Evolutionary conservation across 306 rosid species (phyloP).

Genomic region (Prunus mira): DNA sequence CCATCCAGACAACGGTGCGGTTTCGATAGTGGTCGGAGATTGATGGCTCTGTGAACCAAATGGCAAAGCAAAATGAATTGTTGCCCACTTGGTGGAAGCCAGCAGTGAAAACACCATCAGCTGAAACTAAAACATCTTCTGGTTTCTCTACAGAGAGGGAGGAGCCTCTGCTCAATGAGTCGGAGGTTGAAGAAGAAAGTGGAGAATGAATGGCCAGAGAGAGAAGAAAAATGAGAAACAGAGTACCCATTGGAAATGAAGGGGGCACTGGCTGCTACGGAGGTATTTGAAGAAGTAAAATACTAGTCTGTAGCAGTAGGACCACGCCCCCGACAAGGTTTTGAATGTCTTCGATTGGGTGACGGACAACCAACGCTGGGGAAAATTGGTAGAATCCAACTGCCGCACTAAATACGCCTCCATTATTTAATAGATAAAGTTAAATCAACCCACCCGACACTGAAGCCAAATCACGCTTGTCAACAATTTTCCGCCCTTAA

Average conservation of each 20-base stretch:
- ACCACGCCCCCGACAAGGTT: background rate
- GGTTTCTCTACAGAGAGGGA: slow-evolving; percentile 37
- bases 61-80: slow-evolving; percentile 57
- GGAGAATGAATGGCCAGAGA: slow-evolving; percentile 6
- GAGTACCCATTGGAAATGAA: slow-evolving; percentile 16
- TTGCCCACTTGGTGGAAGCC: slow-evolving; percentile 43
- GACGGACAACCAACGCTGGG: background rate
- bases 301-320: background rate
- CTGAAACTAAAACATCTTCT: slow-evolving; percentile 30
- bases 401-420: background rate
- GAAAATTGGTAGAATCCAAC: background rate
- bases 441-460: background rate
- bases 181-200: slow-evolving; percentile 21
- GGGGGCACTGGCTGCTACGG: background rate
- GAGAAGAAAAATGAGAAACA: slow-evolving; percentile 17
- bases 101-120: slow-evolving; percentile 37
- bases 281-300: background rate
- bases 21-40: background rate
- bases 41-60: slow-evolving; percentile 41
- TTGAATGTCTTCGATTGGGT: background rate
- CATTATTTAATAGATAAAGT: background rate
- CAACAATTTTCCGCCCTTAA: background rate
- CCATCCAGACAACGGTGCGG: slow-evolving; percentile 49
- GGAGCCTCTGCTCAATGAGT: slow-evolving; percentile 28
- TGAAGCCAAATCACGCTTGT: background rate